These are phyloP conservation scores for Pterula multifida DNA, from an alignment of 1,284 basidiomycete species.

Conservation along the genomic window DNA sequence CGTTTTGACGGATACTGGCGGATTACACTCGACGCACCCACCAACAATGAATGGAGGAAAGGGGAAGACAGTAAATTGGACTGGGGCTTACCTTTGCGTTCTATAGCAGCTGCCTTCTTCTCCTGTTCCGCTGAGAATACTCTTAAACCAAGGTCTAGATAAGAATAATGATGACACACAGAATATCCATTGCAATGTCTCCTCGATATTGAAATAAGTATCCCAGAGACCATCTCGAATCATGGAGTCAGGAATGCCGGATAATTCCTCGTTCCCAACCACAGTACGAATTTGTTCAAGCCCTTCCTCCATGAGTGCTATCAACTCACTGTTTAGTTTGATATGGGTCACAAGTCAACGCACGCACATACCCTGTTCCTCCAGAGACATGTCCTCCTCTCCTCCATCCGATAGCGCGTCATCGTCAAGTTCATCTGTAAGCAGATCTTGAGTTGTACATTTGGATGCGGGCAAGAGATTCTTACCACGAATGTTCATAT, in stretches of 20 bases:
- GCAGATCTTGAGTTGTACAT: constrained; percentile 6
- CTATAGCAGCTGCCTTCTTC: constrained; percentile 39
- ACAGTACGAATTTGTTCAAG: constrained; percentile 56
- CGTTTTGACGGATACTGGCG: constrained; percentile 2
- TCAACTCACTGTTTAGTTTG: not conserved
- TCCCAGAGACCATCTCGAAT: constrained; percentile 86
- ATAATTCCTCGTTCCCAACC: constrained; percentile 54
- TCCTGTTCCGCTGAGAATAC: constrained; percentile 33
- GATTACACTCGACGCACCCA: not conserved
- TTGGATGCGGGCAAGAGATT: constrained; percentile 3
- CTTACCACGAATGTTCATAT: constrained; percentile 78
- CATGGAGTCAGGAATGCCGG: constrained; percentile 59
- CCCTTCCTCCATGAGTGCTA: constrained; percentile 66
- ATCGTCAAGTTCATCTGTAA: constrained; percentile 65
- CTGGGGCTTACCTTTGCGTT: constrained; percentile 71
- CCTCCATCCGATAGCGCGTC: constrained; percentile 59
- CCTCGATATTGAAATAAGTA: constrained; percentile 77
- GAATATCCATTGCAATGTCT: constrained; percentile 63
- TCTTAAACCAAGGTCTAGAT: not conserved
- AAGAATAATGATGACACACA: constrained; percentile 30
- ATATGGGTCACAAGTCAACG: not conserved
- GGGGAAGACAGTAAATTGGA: not conserved
- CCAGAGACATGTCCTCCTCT: constrained; percentile 57
- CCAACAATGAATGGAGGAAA: not conserved
- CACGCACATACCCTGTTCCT: constrained; percentile 45